Conservation (phyloP, 1,284 basidiomycete genomes). For the Melampsora larici-populina region DNA sequence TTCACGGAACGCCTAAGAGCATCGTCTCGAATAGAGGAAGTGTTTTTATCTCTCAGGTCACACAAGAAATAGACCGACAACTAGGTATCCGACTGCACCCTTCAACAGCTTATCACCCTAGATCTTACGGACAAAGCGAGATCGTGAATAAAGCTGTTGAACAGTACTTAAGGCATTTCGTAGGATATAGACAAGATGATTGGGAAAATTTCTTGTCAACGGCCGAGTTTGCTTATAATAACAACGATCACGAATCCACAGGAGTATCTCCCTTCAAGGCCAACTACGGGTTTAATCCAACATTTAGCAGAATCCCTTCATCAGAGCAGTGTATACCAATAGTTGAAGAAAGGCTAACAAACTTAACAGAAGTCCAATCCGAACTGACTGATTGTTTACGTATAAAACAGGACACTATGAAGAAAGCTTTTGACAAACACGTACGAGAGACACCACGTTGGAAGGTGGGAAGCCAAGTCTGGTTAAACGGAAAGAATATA, state of each 20-base stretch:
- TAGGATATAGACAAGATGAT: no score
- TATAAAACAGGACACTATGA: not conserved
- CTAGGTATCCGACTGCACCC: not conserved
- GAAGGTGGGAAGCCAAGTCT: not conserved
- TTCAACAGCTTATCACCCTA: not conserved
- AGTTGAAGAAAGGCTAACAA: not conserved
- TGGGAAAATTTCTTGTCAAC: not conserved
- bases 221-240: constrained; percentile 18
- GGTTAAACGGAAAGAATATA: not conserved
- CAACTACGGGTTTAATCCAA: not conserved
- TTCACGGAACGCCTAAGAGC: not conserved
- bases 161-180: no score
- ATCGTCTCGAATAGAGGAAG: not conserved
- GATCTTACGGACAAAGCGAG: constrained; percentile 29
- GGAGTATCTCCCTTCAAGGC: constrained; percentile 3
- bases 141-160: no score
- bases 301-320: not conserved
- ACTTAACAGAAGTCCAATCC: not conserved
- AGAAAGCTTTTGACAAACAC: not conserved
- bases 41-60: not conserved
- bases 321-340: not conserved
- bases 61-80: not conserved
- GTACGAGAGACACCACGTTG: not conserved
- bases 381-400: constrained; percentile 5
- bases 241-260: not conserved